phyloP scores from a whole-genome alignment of 306 rosid species.

The Pyrus betulifolia region DNA sequence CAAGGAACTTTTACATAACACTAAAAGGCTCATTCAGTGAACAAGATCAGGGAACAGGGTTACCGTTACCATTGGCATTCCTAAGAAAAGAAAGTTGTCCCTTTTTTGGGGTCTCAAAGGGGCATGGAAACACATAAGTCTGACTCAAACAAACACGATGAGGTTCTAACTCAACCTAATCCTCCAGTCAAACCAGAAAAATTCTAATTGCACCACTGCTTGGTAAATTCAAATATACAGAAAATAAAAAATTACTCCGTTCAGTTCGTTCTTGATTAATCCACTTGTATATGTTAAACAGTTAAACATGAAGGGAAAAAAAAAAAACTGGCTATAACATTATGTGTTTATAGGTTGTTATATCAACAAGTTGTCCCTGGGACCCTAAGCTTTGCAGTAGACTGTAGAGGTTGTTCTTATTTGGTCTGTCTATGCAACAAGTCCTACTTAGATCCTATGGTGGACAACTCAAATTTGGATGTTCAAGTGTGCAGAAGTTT shows the following conservation, averaged over 20 bases:
- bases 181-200: background rate
- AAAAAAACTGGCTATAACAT: background rate
- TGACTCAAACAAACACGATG: background rate
- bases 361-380: background rate
- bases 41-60: background rate
- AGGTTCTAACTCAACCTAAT: background rate
- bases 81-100: no score
- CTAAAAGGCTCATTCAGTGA: background rate
- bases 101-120: no score
- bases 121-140: background rate
- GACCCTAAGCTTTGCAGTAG: background rate
- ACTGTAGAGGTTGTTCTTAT: background rate
- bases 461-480: background rate
- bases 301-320: background rate
- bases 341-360: background rate
- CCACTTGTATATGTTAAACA: background rate
- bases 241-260: background rate
- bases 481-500: background rate
- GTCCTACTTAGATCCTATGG: background rate
- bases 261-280: background rate
- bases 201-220: background rate
- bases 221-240: background rate
- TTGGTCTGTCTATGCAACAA: background rate
- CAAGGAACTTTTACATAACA: background rate
- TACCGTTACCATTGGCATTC: background rate